Conservation (phyloP, 768 basidiomycete species). For the Harrya chromipes region DNA sequence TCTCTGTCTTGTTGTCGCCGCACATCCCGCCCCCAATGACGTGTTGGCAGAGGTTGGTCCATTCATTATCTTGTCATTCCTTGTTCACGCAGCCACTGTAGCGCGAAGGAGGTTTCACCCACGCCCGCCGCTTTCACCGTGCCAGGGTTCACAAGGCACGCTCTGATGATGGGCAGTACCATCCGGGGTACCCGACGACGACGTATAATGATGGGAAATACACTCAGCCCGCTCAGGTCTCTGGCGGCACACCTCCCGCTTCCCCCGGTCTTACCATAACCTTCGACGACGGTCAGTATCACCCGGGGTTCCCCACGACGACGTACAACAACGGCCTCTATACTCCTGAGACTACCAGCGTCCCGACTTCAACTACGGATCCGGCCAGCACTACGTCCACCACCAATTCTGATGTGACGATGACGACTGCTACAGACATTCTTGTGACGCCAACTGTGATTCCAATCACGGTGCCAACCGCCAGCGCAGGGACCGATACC, state of each 20-base stretch:
- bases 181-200: conserved; percentile 20
- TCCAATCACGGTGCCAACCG: too few species aligned
- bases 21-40: conserved; percentile 9
- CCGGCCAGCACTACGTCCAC: too few species aligned
- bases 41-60: conserved; percentile 10
- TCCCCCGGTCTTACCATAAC: background rate
- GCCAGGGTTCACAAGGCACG: conserved; percentile 8
- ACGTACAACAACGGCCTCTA: conserved; percentile 19
- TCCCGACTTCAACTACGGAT: background rate
- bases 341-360: background rate
- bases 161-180: conserved; percentile 20
- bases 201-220: conserved; percentile 7
- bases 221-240: background rate
- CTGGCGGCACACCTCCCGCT: background rate
- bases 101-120: conserved; percentile 3
- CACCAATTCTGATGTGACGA: background rate
- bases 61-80: background rate
- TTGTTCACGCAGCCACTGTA: conserved; percentile 7
- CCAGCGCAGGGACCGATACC: too few species aligned
- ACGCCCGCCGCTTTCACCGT: conserved; percentile 16
- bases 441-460: too few species aligned
- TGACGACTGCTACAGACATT: background rate
- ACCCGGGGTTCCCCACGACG: conserved; percentile 18
- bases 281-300: conserved; percentile 20
- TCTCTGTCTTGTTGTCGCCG: conserved; percentile 23